Evolutionary conservation across 2,329 filamentous ascomycete genomes (phyloP), one percentile per base, ranked within the genome.

Genomic region (Blastomyces percursus): DNA sequence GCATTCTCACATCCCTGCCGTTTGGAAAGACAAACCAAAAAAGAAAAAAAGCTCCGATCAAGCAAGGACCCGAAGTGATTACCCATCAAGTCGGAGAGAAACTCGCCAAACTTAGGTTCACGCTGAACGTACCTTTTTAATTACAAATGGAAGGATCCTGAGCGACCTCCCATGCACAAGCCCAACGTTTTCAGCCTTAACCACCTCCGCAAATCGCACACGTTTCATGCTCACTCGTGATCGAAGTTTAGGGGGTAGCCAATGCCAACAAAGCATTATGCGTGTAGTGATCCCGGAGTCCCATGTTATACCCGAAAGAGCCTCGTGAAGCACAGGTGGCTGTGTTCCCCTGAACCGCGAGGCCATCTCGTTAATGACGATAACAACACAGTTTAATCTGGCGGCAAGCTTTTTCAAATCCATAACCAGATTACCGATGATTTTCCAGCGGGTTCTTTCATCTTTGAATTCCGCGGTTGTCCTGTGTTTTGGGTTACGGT

Each of bases 231-330:
- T 70, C n/a, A 60, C 59, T 40, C 69, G 65, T 27, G 73, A 74
- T 54, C 80, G 73, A 69, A 68, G 78, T 75, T 59, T 64, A 21
- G 56, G 63, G 16, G 60, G 55, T 65, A 79, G 82, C 83, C 84
- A 92, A 76, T 96, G 90, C 69, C 88, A 83, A 73, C 94, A 96
- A 42, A 96, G 74, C 30, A 88, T 87, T 64, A 96, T 73, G 61
- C 91, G 82, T 51, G 85, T 89, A 65, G 85, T 84, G 46, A 96
- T 79, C 40, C 86, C 87, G 66, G 84, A 85, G 64, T 96, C 91
- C 92, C 92, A 96, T 51, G 88, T 84, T 24, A 80, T 81, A 16
- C 88, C 86, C 62, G 87, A 87, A 65, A 96, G 81, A 50, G 90
- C 85, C 19, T 91, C 88, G 61, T 87, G 82, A 58, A 97, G 78